Conservation (phyloP, 148 eudicot species). For the Dysphania ambrosioides region DNA sequence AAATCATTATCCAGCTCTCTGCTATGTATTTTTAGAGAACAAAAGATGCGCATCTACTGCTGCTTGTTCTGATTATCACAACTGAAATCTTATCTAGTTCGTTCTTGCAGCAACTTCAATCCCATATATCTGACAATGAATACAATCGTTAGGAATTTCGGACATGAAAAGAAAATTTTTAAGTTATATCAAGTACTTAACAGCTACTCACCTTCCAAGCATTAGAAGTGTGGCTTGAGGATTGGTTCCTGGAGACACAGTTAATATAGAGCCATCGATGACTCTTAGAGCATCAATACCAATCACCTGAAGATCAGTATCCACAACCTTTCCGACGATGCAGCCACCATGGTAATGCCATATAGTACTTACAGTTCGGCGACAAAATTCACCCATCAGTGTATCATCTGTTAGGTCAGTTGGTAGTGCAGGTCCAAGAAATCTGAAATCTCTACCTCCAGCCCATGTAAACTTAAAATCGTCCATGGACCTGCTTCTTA, state of each 20-base stretch:
- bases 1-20: not conserved
- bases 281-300: conserved; percentile 65
- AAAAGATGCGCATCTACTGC: conserved; percentile 7
- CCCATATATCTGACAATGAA: conserved; percentile 56
- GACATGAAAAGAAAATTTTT: not conserved
- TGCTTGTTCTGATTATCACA: not conserved
- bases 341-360: conserved; percentile 99
- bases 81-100: conserved; percentile 27
- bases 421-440: conserved; percentile 71
- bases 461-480: conserved; percentile 54
- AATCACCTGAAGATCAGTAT: conserved; percentile 53
- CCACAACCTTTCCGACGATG: conserved; percentile 81
- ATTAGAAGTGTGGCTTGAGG: conserved; percentile 90
- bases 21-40: not conserved
- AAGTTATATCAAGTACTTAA: not conserved
- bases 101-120: conserved; percentile 45
- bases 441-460: conserved; percentile 59
- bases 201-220: conserved; percentile 67
- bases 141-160: not conserved
- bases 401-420: conserved; percentile 45
- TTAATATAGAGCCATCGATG: conserved; percentile 72
- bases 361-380: conserved; percentile 61
- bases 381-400: conserved; percentile 68
- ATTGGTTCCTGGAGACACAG: conserved; percentile 86
- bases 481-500: conserved; percentile 62